Evolutionary conservation across 352 stramenopile species (phyloP), one percentile per base, ranked within the genome.

Genomic region (Pythium dissimile): DNA sequence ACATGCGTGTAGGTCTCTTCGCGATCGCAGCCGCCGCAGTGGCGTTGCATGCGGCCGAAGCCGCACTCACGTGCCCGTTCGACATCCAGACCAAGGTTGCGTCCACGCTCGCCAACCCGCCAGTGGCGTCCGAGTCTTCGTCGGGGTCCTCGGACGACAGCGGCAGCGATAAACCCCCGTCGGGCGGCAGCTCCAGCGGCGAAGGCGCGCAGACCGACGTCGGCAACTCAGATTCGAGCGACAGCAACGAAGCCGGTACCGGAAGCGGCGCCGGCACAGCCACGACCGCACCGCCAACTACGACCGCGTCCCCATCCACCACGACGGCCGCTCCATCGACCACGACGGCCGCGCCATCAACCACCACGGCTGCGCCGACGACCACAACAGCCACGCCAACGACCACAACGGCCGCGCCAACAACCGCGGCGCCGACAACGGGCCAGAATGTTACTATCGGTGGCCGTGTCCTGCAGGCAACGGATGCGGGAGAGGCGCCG

Each of bases 91-190:
- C 75, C 23, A 27, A 59, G 30, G 72, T 83, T 15, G 65, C 69
- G 43, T 91, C 81, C 23, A 89, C 81, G 50, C 75, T 91, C 20
- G 64, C 63, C 27, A 67, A 80, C 47, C 80, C 77, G 52, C 80
- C 84, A 35, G 81, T 68, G 10, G 72, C 79, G 43, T 37, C 80
- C n/a, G n/a, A n/a, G n/a, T n/a, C n/a, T n/a, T 20, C 79, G 43
- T 69, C 64, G 10, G 57, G 59, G 20, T 68, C 51, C 32, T 55
- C 56, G 26, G 59, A 46, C 31, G 47, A n/a, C n/a, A n/a, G n/a
- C n/a, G n/a, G n/a, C n/a, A n/a, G n/a, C n/a, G n/a, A n/a, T n/a
- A n/a, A n/a, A n/a, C n/a, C 15, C 24, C 46, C 48, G 3, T 62
- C 45, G 7, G 64, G 45, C 53, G 43, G 39, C 31, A 71, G 61